Evolutionary conservation across 73 alveolate genomes (phyloP).

Genomic region (Paramecium bursaria): DNA sequence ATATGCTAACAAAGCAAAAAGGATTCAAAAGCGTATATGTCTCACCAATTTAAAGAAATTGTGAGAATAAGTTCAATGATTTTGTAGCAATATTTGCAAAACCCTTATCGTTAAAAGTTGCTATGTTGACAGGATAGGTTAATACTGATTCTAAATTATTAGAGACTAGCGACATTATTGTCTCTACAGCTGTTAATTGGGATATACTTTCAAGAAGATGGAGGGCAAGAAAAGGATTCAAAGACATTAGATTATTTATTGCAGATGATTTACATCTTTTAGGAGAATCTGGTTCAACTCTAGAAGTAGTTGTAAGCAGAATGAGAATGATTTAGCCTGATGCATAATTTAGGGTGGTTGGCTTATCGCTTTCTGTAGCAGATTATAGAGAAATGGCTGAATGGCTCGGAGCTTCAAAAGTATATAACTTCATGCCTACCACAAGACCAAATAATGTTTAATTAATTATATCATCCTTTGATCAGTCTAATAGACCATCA

Average conservation of each 20-base stretch:
- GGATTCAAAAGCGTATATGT: conserved; percentile 78
- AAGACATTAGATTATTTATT: conserved; percentile 76
- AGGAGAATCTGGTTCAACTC: conserved; percentile 74
- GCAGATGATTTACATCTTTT: conserved; percentile 90
- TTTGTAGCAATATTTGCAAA: conserved; percentile 69
- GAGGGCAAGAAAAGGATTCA: conserved; percentile 74
- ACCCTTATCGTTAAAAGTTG: conserved; percentile 65
- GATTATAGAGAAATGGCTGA: conserved; percentile 91
- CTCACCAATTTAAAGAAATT: conserved; percentile 74
- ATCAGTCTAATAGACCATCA: conserved; percentile 81
- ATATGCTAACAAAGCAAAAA: conserved; percentile 77
- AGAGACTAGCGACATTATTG: conserved; percentile 69
- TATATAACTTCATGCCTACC: conserved; percentile 84
- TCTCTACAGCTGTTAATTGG: conserved; percentile 84
- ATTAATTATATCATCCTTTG: conserved; percentile 79
- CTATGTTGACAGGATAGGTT: conserved; percentile 71
- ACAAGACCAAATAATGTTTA: conserved; percentile 87
- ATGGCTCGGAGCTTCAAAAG: conserved; percentile 81
- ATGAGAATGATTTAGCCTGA: conserved; percentile 86
- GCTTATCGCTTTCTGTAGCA: conserved; percentile 86
- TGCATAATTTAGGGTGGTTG: conserved; percentile 84
- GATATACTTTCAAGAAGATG: conserved; percentile 87
- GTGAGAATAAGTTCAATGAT: conserved; percentile 61
- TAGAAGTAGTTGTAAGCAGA: conserved; percentile 88
- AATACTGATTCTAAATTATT: conserved; percentile 70